Percentiles rank a stretch among this genome's conserved stretches.
phyloP scores from a whole-genome alignment of 1,284 basidiomycete species.

The Coniferiporia weirii region DNA sequence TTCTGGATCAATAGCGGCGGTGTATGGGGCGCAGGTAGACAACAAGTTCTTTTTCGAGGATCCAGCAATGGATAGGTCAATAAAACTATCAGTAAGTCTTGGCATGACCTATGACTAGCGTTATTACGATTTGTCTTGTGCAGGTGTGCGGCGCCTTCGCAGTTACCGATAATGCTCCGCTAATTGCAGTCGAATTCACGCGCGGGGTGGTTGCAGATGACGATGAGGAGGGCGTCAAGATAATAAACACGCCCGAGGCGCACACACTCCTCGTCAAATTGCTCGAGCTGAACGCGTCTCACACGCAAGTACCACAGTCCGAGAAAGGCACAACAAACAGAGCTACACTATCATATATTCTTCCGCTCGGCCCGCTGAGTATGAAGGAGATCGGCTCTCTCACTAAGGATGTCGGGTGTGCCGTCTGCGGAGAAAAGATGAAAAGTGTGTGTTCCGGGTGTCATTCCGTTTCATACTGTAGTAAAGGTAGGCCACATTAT shows the following conservation, averaged over 20 bases:
- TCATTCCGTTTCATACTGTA: conserved; percentile 10
- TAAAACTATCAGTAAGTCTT: not conserved
- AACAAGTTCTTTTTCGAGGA: not conserved
- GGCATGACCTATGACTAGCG: not conserved
- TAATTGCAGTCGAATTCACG: not conserved
- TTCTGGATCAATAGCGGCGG: not conserved
- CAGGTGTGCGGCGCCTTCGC: not conserved
- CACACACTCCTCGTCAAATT: not conserved
- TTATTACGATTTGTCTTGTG: not conserved
- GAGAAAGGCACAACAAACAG: not conserved
- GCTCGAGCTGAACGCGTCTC: conserved; percentile 3
- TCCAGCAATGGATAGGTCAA: not conserved
- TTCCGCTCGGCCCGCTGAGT: conserved; percentile 3
- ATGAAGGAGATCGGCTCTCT: conserved; percentile 9
- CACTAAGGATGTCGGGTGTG: conserved; percentile 5
- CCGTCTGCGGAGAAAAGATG: conserved; percentile 2
- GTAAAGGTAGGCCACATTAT: conserved; percentile 1
- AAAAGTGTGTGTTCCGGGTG: conserved; percentile 4
- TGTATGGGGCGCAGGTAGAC: not conserved
- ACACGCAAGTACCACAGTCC: no score
- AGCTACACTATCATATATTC: not conserved
- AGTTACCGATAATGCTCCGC: not conserved
- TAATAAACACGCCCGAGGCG: not conserved
- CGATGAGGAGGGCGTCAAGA: not conserved
- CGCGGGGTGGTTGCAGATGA: not conserved